These are phyloP conservation scores for Kwoniella shandongensis DNA, from an alignment of 768 basidiomycete species.

Conservation along the genomic window DNA sequence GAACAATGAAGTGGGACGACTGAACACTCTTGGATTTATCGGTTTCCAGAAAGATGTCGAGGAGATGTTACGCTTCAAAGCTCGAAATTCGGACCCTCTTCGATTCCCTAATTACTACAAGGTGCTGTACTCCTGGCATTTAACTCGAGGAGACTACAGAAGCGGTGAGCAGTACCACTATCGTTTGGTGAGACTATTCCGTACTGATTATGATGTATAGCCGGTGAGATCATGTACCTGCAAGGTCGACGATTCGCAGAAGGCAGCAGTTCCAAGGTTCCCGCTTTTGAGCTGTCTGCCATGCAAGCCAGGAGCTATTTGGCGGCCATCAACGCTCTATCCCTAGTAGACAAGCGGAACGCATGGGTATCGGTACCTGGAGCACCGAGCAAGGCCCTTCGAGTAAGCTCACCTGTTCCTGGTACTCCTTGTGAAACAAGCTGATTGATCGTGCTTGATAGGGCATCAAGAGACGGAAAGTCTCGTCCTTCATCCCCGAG, in stretches of 20 bases:
- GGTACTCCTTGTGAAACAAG: neutral
- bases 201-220: conserved; percentile 57
- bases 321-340: conserved; percentile 83
- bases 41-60: conserved; percentile 85
- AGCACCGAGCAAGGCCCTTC: conserved; percentile 16
- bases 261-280: conserved; percentile 39
- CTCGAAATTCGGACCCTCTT: conserved; percentile 87
- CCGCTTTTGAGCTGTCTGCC: conserved; percentile 60
- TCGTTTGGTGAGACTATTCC: neutral
- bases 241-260: conserved; percentile 74
- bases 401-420: conserved; percentile 24
- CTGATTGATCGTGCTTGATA: conserved; percentile 45
- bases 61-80: conserved; percentile 83
- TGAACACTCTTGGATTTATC: conserved; percentile 80
- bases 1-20: conserved; percentile 70
- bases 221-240: conserved; percentile 89
- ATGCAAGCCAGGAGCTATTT: conserved; percentile 71
- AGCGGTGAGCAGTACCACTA: conserved; percentile 65
- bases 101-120: conserved; percentile 79
- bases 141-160: conserved; percentile 80
- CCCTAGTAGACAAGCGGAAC: conserved; percentile 73
- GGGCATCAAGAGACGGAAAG: conserved; percentile 69
- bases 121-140: conserved; percentile 93
- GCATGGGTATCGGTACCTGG: conserved; percentile 76
- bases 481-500: conserved; percentile 75